Percentiles rank a stretch among this genome's conserved stretches.
phyloP scores from a whole-genome alignment of 768 basidiomycete genomes.

The Ephemerocybe angulata region DNA sequence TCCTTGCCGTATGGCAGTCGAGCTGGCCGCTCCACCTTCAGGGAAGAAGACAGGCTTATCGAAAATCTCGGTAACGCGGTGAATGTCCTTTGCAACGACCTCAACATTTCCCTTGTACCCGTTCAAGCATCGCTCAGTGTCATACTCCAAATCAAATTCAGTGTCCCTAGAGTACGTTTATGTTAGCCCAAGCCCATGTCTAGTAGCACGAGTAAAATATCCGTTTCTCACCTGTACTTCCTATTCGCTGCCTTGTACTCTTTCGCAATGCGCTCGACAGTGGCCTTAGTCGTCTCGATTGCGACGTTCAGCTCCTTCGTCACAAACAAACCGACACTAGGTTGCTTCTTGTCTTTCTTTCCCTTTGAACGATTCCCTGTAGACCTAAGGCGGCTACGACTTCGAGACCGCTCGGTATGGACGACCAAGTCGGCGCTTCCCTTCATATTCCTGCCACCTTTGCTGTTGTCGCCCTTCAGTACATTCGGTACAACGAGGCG shows the following conservation, averaged over 20 bases:
- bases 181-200: not conserved
- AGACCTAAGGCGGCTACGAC: not conserved
- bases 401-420: not conserved
- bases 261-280: constrained; percentile 39
- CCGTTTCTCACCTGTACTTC: constrained; percentile 39
- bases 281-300: constrained; percentile 36
- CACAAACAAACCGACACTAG: constrained; percentile 37
- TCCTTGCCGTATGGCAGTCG: constrained; percentile 48
- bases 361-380: not conserved
- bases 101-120: constrained; percentile 10
- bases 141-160: constrained; percentile 56
- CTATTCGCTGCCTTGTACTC: constrained; percentile 42
- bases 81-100: constrained; percentile 32
- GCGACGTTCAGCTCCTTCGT: constrained; percentile 46
- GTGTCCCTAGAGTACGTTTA: constrained; percentile 36
- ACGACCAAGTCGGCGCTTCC: not conserved
- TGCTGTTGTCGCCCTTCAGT: too few relatives aligned
- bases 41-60: constrained; percentile 47
- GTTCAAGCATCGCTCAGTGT: constrained; percentile 41
- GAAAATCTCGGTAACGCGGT: constrained; percentile 49
- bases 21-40: constrained; percentile 35
- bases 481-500: not conserved
- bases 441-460: too few relatives aligned
- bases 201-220: not conserved
- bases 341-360: constrained; percentile 11